Base-by-base conservation (phyloP, 495 filamentous ascomycete genomes). In the Chaetomium tenue region DNA sequence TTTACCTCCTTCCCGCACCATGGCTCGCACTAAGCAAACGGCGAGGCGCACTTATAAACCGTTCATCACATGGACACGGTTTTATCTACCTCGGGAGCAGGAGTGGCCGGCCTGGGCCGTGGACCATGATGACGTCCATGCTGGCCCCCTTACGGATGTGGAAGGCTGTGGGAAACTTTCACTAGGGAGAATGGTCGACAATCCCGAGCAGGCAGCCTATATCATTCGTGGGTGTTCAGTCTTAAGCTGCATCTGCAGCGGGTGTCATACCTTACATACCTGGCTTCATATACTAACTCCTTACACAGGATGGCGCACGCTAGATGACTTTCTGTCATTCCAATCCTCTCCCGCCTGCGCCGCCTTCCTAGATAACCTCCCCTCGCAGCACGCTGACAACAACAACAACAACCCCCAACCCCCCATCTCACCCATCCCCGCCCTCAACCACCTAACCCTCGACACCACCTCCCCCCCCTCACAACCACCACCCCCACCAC, bases 131-230 rank as follows among this genome's bases (percentile, higher is more conserved):
- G 53, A 73, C 68, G 55, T 53, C 18, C 65, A 68, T 47, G 15
- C 64, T 58, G 66, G 71, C 3, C 71, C 71, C 15, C 71, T 73
- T 47, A 61, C 20, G 1, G 63, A 48, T 16, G 60, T 71, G 53
- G 12, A 37, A 23, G 61, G 51, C 48, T 25, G n/a, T 0, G 2
- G 22, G 53, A 64, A 59, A 40, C 63, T 59, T 0, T 69, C 15
- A 63, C 63, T 73, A 13, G 71, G 71, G 25, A 71, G 71, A 60
- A 66, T 58, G 66, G 66, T 71, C 53, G 68, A 69, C 0, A n/a
- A 68, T 39, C 71, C 71, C 13, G 68, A 73, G 68, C 64, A 71
- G 63, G 71, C 71, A 55, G 68, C 61, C 47, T 68, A 54, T 28
- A 73, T 73, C 20, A 61, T 71, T 33, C 3, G 71, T 73, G 44